These are phyloP conservation scores for Hymenoscyphus albidus DNA, from an alignment of 2,329 filamentous ascomycete genomes.

Conservation along the genomic window DNA sequence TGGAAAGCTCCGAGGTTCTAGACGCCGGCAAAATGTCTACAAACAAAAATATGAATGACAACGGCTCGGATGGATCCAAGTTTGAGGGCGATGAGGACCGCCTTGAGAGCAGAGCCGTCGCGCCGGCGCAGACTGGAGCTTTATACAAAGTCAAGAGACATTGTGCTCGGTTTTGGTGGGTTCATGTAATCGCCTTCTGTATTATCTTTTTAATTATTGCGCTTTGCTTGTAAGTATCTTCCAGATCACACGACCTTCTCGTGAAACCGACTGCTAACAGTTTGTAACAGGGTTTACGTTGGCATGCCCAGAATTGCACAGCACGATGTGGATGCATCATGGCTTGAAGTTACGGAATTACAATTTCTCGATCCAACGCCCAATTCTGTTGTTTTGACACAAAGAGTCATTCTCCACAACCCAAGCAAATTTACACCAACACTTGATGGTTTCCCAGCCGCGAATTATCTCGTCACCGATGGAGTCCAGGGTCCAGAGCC, in stretches of 20 bases:
- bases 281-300: conserved; percentile 48
- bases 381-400: conserved; percentile 45
- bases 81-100: conserved; percentile 17
- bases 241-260: not conserved
- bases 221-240: conserved; percentile 50
- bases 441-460: conserved; percentile 50
- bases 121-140: conserved; percentile 8
- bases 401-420: conserved; percentile 45
- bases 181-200: conserved; percentile 47
- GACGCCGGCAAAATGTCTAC: not conserved
- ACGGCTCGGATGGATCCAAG: conserved; percentile 12
- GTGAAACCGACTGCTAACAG: not conserved
- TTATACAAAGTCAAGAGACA: conserved; percentile 31
- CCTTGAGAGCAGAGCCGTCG: conserved; percentile 14
- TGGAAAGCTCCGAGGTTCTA: not conserved
- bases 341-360: conserved; percentile 47
- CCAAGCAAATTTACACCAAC: conserved; percentile 49
- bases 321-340: conserved; percentile 47
- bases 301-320: conserved; percentile 57
- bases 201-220: conserved; percentile 49
- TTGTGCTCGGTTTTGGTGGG: conserved; percentile 48
- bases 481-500: conserved; percentile 30
- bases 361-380: conserved; percentile 47
- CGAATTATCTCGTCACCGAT: conserved; percentile 43
- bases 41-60: conserved; percentile 1